Base-by-base conservation (phyloP, 2,329 filamentous ascomycete species). In the Dactylellina leptospora region DNA sequence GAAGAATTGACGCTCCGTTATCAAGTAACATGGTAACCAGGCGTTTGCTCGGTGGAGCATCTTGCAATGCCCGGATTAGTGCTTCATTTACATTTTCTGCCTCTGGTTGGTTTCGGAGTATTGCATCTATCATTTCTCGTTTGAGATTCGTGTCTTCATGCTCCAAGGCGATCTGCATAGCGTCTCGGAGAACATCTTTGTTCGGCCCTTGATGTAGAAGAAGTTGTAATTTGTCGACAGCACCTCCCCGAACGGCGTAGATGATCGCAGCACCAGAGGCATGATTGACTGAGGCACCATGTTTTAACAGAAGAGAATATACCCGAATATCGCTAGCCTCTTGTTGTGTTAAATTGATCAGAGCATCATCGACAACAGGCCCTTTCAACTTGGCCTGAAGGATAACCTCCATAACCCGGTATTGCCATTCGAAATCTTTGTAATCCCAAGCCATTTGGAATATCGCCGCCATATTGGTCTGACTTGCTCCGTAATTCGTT, bases 241-340 rank as follows among this genome's bases (percentile, higher is more conserved):
- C 28, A 1, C 68, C 68, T 2, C 25, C 23, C 1, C 59, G 59
- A 30, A 72, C 55, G 20, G 33, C 45, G 11, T 64, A 36, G 25
- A 72, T 54, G 3, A 72, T 53, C 18, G 68, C 68, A 8, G 59
- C 59, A 11, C 68, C 68, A 8, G 68, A 63, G 10, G 59, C 59
- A 16, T 72, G 60, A 28, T 72, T 64, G 23, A 72, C 68, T 1
- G 68, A 72, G 25, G 68, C 68, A 6, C 60, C 54, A 13, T 72
- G 48, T 23, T 72, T 58, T 10, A 72, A 25, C 10, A 72, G 53
- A 4, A 72, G 28, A 2, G 47, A 23, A n/a, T 64, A 64, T 2
- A 60, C 48, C 9, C 59, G 25, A 22, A 60, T 23, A 20, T 64
- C 59, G 23, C 40, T 72, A 22, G 30, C 28, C 22, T 64, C 45